Base-by-base conservation (phyloP, 2,329 filamentous ascomycete genomes). In the Aspergillus floridensis region DNA sequence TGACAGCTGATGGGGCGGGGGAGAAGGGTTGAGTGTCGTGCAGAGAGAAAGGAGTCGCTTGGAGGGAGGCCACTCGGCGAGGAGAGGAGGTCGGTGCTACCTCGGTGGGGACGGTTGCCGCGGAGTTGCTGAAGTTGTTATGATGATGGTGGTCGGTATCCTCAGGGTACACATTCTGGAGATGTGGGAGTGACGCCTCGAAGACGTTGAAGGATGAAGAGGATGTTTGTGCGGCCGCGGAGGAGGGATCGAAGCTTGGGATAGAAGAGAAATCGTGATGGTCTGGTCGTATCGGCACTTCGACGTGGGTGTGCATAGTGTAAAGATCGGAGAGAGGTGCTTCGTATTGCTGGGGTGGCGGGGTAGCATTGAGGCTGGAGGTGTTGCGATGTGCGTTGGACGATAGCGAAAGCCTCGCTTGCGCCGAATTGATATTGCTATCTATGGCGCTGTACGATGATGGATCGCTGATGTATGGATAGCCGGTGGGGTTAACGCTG, bases 11-110 rank as follows among this genome's bases (percentile, higher is more conserved):
- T 10, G 63, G 56, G 7, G 72, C 60, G 6, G 76, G 77, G 11
- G 75, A 77, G 35, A 77, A 67, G 22, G 74, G 75, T 48, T 76
- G 70, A 2, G 76, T 78, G 52, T 77, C 76, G 48, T 75, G 74
- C 7, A 74, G 74, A 4, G 75, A 77, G 51, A 67, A 68, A n/a
- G 59, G 53, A 11, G 64, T 57, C 4, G 59, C 55, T 53, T 71
- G 70, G 49, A 72, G 60, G 4, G 71, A 69, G 49, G 71, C 68
- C 21, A 68, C 67, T 38, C 70, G 64, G 26, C 65, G 60, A 2
- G 61, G 35, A 2, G 60, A 4, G 58, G 47, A 3, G 48, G 64
- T 49, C 62, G 64, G 24, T 58, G 68, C 22, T 41, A 31, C 14
- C n/a, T 61, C 59, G 7, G 52, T 60, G 10, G 53, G 47, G 8